Percentiles rank a stretch among this genome's conserved stretches.
These are phyloP conservation scores for Aspergillus chevalieri DNA, from an alignment of 2,329 filamentous ascomycete genomes.

Conservation along the genomic window DNA sequence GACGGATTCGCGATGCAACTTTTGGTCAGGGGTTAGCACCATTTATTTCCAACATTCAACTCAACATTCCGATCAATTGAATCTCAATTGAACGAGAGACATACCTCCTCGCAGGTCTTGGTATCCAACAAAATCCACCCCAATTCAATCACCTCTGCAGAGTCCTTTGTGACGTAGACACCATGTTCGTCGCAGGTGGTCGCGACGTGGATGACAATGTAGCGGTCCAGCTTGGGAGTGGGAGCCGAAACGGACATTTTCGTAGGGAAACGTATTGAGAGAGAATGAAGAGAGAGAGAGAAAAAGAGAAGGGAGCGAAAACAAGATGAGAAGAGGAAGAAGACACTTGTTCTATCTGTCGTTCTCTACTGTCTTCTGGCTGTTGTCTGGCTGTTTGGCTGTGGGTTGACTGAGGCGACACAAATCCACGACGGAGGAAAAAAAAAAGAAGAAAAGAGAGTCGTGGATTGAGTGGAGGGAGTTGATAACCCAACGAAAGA, in stretches of 20 bases:
- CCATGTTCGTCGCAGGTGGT: conserved; percentile 99
- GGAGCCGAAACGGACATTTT: conserved; percentile 43
- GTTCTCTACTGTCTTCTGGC: too few species aligned
- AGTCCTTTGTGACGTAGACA: conserved; percentile 98
- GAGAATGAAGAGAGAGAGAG: conserved; percentile 16
- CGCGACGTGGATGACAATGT: conserved; percentile 95
- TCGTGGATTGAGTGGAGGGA: conserved; percentile 1
- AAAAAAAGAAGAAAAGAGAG: neutral
- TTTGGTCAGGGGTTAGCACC: conserved; percentile 19
- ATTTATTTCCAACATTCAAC: neutral
- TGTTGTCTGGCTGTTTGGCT: too few species aligned
- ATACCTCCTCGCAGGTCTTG: conserved; percentile 86
- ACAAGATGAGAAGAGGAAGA: neutral
- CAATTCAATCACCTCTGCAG: conserved; percentile 97
- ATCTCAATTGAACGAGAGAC: conserved; percentile 18
- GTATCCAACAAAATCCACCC: conserved; percentile 95
- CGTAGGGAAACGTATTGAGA: conserved; percentile 15
- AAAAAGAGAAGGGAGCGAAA: conserved; percentile 7
- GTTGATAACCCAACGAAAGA: neutral
- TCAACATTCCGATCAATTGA: neutral
- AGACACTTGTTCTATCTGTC: neutral
- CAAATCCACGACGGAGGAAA: neutral
- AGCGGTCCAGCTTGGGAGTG: conserved; percentile 80
- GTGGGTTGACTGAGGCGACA: neutral
- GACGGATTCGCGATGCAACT: conserved; percentile 93